Percentiles rank a stretch among this genome's conserved stretches.
These are phyloP conservation scores for Malus hybrid DNA, from an alignment of 331 rosid species.

Conservation along the genomic window DNA sequence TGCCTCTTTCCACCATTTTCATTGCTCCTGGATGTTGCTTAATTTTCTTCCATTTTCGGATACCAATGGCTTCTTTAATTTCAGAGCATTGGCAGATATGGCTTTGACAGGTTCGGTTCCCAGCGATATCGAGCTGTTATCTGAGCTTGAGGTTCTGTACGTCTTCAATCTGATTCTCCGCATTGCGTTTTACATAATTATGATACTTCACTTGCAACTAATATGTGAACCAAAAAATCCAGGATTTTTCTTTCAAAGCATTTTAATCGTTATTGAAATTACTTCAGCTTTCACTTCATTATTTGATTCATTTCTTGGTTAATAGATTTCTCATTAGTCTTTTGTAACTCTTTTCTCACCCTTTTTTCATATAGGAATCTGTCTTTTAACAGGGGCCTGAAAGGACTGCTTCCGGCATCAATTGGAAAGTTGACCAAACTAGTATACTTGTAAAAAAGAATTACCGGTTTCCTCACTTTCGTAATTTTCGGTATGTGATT, in stretches of 20 bases:
- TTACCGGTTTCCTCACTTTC: background rate
- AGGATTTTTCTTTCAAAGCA: background rate
- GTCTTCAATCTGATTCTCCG: background rate
- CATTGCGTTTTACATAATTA: background rate
- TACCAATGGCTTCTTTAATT: background rate
- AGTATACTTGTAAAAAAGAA: constrained; percentile 35
- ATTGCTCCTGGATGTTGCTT: background rate
- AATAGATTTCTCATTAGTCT: background rate
- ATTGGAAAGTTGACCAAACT: constrained; percentile 62
- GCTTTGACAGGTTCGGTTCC: constrained; percentile 37
- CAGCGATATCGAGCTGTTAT: constrained; percentile 32
- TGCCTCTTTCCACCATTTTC: background rate
- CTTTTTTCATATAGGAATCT: constrained; percentile 46
- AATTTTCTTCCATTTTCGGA: background rate
- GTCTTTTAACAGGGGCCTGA: constrained; percentile 46
- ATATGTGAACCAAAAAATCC: background rate
- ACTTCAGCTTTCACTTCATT: background rate
- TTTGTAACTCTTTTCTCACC: constrained; percentile 10
- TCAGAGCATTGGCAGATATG: constrained; percentile 35
- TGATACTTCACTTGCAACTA: background rate
- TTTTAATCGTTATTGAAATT: background rate
- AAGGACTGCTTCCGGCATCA: constrained; percentile 52
- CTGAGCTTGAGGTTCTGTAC: constrained; percentile 43
- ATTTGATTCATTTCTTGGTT: background rate
- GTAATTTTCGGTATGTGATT: background rate